These are phyloP conservation scores for Murraya paniculata DNA, from an alignment of 345 rosid genomes.

Conservation along the genomic window DNA sequence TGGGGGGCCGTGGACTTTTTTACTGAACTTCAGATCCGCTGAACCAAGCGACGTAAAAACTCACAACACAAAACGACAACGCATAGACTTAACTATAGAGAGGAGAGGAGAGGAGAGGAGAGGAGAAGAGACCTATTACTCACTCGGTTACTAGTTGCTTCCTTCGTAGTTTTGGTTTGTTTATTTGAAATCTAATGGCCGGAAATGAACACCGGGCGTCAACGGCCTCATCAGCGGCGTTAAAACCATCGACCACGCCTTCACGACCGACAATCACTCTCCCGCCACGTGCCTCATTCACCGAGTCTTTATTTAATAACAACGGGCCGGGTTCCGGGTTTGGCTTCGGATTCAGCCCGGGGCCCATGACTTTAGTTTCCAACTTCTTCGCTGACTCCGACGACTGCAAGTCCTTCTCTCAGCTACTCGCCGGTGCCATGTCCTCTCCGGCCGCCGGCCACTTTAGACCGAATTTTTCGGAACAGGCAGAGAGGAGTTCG, in stretches of 20 bases:
- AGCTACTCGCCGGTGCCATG: constrained; percentile 82
- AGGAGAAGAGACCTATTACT: background rate
- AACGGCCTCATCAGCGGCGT: constrained; percentile 26
- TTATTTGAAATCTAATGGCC: constrained; percentile 35
- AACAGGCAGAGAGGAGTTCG: constrained; percentile 11
- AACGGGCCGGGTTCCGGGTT: constrained; percentile 18
- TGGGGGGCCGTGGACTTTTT: constrained; percentile 43
- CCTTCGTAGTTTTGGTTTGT: constrained; percentile 1
- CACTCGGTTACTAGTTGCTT: background rate
- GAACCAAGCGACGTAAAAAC: background rate
- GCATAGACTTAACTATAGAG: background rate
- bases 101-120: background rate
- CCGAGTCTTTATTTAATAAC: constrained; percentile 38
- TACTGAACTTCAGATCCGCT: constrained; percentile 35
- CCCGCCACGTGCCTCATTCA: constrained; percentile 50
- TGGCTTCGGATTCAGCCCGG: constrained; percentile 68
- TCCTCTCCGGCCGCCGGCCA: constrained; percentile 45
- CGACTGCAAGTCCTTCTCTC: constrained; percentile 71
- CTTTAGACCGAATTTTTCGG: constrained; percentile 9
- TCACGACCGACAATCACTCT: constrained; percentile 54
- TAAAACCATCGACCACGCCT: constrained; percentile 20
- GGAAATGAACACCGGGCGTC: constrained; percentile 30
- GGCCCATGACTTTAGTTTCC: constrained; percentile 88
- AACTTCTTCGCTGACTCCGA: constrained; percentile 66
- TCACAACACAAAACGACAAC: background rate